These are phyloP conservation scores for Pestalotiopsis sp. DNA, from an alignment of 2,329 filamentous ascomycete genomes.

Conservation along the genomic window DNA sequence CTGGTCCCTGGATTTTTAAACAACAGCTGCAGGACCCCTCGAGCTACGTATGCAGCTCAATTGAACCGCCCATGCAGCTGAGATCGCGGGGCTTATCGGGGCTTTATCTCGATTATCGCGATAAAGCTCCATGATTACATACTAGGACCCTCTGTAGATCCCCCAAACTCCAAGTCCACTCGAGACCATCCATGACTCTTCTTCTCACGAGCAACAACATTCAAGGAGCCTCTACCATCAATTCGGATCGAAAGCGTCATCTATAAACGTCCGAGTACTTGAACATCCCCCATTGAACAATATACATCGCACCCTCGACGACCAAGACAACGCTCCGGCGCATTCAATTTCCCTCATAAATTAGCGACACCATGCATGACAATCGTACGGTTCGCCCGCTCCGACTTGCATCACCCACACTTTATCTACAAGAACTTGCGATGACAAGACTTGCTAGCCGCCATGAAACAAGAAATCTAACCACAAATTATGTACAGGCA, in stretches of 20 bases:
- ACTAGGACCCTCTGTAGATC: background rate
- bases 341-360: background rate
- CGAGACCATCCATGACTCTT: background rate
- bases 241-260: background rate
- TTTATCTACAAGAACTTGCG: background rate
- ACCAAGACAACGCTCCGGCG: background rate
- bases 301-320: background rate
- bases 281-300: background rate
- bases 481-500: constrained; percentile 49
- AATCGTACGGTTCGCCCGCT: constrained; percentile 30
- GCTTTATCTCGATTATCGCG: background rate
- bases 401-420: background rate
- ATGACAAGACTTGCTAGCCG: background rate
- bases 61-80: background rate
- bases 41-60: background rate
- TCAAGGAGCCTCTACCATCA: background rate
- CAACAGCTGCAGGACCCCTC: background rate
- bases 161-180: background rate
- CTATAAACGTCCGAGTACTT: background rate
- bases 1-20: background rate
- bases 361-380: constrained; percentile 38
- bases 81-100: background rate
- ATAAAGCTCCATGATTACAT: background rate
- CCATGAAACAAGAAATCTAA: background rate
- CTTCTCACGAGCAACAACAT: background rate